These are phyloP conservation scores for Micractinium sp. DNA, from an alignment of 139 green algal genomes.

Conservation along the genomic window DNA sequence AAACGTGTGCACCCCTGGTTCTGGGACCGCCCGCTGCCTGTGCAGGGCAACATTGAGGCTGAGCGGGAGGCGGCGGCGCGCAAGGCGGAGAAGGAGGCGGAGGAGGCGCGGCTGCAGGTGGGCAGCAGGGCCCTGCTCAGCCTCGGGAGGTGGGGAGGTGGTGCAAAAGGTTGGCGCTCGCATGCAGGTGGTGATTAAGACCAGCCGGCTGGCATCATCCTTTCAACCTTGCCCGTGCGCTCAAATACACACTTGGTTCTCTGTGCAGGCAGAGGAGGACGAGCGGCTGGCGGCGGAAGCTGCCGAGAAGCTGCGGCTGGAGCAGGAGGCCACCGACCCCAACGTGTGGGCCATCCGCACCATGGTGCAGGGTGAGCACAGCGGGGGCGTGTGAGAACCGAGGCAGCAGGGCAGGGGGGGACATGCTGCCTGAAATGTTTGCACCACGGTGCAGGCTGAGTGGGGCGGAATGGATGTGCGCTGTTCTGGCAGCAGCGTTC, in stretches of 20 bases:
- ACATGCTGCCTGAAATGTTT: not conserved
- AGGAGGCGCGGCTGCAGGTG: slow-evolving; percentile 35
- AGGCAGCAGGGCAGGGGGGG: too few relatives aligned
- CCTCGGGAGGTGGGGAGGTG: not conserved
- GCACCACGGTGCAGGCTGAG: too few relatives aligned
- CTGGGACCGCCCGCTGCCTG: too few relatives aligned
- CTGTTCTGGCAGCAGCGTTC: too few relatives aligned
- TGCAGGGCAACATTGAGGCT: slow-evolving; percentile 85
- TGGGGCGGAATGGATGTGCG: too few relatives aligned
- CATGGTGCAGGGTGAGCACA: slow-evolving; percentile 46
- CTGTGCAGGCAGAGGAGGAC: slow-evolving; percentile 37
- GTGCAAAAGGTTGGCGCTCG: not conserved
- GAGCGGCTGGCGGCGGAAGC: slow-evolving; percentile 48
- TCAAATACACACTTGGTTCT: not conserved
- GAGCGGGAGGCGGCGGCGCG: slow-evolving; percentile 70
- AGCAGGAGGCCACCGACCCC: slow-evolving; percentile 36
- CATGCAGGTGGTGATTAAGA: too few relatives aligned
- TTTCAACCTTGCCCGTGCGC: too few relatives aligned
- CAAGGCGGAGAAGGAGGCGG: slow-evolving; percentile 51
- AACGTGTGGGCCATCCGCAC: slow-evolving; percentile 43
- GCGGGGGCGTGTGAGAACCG: not conserved
- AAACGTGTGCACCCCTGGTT: too few relatives aligned
- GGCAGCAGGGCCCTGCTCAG: not conserved
- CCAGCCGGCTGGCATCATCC: too few relatives aligned
- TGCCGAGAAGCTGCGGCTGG: slow-evolving; percentile 29